A percentile compares a stretch with the other conserved stretches of the same genome.
Evolutionary conservation across 306 rosid species (phyloP).

Genomic region (Pterocarpus santalinus): DNA sequence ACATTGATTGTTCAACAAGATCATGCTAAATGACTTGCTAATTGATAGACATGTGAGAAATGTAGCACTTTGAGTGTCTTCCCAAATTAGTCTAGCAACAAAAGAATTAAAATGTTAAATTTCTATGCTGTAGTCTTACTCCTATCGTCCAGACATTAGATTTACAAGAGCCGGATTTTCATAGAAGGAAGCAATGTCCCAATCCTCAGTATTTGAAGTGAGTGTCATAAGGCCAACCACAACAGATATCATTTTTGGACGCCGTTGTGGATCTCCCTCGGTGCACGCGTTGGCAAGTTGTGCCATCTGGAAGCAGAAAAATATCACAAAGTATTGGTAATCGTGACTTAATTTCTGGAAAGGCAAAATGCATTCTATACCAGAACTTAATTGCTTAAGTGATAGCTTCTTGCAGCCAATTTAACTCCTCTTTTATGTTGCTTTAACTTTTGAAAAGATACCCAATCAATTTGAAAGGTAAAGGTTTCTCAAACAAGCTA

Average conservation of each 20-base stretch:
- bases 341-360: background rate
- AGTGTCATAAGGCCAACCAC: conserved; percentile 89
- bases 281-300: conserved; percentile 85
- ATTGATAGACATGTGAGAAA: conserved; percentile 22
- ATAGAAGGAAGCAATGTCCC: conserved; percentile 70
- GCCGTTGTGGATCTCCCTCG: conserved; percentile 65
- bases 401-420: too few species aligned
- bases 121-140: background rate
- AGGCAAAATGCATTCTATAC: too few species aligned
- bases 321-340: conserved; percentile 12
- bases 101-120: background rate
- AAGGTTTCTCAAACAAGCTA: too few species aligned
- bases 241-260: conserved; percentile 89
- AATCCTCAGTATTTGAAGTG: conserved; percentile 72
- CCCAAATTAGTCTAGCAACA: background rate
- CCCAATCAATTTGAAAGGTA: too few species aligned
- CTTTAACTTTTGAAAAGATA: too few species aligned
- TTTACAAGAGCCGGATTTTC: conserved; percentile 73
- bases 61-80: background rate
- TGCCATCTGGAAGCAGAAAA: conserved; percentile 70
- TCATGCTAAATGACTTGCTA: background rate
- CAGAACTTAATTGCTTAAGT: too few species aligned
- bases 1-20: background rate
- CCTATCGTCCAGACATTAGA: conserved; percentile 77
- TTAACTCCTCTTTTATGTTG: too few species aligned